Evolutionary conservation across 129 eudicot species (phyloP).

Genomic region (Artemisia argyi): DNA sequence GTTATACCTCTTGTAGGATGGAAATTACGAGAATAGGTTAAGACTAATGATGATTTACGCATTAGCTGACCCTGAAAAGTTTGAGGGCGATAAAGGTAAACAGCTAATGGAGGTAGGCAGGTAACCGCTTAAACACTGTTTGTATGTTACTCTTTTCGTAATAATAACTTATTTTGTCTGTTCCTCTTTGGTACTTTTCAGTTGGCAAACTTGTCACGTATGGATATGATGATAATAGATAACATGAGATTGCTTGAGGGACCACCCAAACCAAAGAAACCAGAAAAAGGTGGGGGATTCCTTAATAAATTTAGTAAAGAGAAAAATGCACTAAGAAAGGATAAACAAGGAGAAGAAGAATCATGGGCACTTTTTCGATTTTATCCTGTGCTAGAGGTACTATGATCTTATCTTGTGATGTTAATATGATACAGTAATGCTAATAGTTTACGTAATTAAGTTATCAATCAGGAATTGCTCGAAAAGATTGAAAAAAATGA

Average conservation of each 20-base stretch:
- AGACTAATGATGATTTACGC: conserved; percentile 90
- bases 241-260: conserved; percentile 84
- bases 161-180: background rate
- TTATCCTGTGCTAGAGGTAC: conserved; percentile 90
- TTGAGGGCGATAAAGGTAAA: conserved; percentile 77
- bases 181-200: conserved; percentile 24
- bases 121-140: background rate
- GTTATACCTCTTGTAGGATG: conserved; percentile 45
- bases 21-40: conserved; percentile 53
- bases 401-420: background rate
- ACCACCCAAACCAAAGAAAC: conserved; percentile 42
- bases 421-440: conserved; percentile 12
- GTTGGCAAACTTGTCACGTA: conserved; percentile 76
- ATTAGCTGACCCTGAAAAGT: conserved; percentile 83
- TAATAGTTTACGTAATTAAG: conserved; percentile 1
- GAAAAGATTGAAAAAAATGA: conserved; percentile 74
- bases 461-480: conserved; percentile 59
- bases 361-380: conserved; percentile 84
- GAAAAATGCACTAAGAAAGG: conserved; percentile 74
- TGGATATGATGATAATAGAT: conserved; percentile 64
- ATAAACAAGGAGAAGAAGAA: conserved; percentile 88
- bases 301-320: conserved; percentile 29
- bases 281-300: conserved; percentile 54
- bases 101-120: conserved; percentile 82
- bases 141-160: background rate